A percentile compares a stretch with the other conserved stretches of the same genome.
Evolutionary conservation across 106 monocot genomes (phyloP).

Genomic region (Dioscorea zingiberensis): DNA sequence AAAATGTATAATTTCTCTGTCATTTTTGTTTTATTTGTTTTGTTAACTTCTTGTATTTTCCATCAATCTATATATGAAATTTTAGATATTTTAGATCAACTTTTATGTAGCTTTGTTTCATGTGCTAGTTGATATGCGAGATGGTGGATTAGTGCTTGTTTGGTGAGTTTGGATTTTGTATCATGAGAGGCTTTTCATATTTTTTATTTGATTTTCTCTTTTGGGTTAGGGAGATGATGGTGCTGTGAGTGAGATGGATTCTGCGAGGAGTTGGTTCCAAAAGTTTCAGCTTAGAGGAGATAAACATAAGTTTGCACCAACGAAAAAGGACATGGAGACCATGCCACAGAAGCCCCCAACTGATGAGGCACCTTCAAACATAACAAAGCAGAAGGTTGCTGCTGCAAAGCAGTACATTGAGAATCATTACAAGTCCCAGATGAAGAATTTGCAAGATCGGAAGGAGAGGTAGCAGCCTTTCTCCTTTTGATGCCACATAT

Average conservation of each 20-base stretch:
- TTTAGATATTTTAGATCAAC: no score
- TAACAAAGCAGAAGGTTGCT: constrained; percentile 85
- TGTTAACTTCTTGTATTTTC: no score
- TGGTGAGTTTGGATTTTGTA: no score
- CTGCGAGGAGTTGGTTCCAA: constrained; percentile 88
- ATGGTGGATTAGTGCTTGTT: no score
- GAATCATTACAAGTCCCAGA: constrained; percentile 90
- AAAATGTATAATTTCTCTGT: no score
- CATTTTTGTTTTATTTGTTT: no score
- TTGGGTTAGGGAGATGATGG: constrained; percentile 15
- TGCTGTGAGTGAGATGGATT: constrained; percentile 61
- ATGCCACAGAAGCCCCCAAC: constrained; percentile 53
- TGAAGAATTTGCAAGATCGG: constrained; percentile 83
- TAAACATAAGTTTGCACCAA: constrained; percentile 40
- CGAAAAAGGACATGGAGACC: constrained; percentile 47
- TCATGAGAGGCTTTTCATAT: no score
- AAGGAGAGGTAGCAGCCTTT: constrained; percentile 57
- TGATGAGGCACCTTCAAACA: constrained; percentile 80
- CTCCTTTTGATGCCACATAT: no score
- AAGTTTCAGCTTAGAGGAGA: constrained; percentile 61
- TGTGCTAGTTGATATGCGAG: no score
- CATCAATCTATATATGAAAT: no score
- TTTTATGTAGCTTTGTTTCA: no score
- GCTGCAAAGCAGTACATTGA: constrained; percentile 96
- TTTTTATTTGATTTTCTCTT: no score